Evolutionary conservation across 768 basidiomycete species (phyloP), one percentile per base, ranked within the genome.

Genomic region (Boletus tomentosulus): DNA sequence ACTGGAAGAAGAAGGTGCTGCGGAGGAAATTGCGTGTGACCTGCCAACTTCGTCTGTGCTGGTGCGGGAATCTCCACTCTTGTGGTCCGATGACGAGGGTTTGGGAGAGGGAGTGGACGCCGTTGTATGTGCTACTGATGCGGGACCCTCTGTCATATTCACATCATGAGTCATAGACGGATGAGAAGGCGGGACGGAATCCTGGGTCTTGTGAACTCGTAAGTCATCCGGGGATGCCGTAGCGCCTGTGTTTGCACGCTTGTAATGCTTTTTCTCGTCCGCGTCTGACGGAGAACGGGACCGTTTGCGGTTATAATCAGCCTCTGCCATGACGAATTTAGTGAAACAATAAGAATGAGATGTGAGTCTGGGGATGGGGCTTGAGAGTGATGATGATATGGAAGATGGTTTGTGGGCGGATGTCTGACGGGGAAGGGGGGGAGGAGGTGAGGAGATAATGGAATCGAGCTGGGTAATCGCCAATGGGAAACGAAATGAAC

Each of bases 261-360:
- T 92, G 71, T 86, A 77, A 61, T 82, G 80, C 75, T 91, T 89
- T 66, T 84, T 84, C 66, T 85, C 78, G 66, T 90, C 89, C 69
- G 76, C 80, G 75, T 89, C 87, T 66, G 87, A 89, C 55, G 88
- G 85, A 50, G 89, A 92, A 68, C 89, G 89, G 62, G 89, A 92
- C 66, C 89, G 82, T 74, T 92, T 92, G 74, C 89, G 86, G 71
- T 78, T 88, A 62, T 80, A 78, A 77, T 90, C 88, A 78, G 82
- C 80, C 79, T 89, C 88, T 89, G 86, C 84, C 87, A 89, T 89
- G 72, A 78, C 82, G 79, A 78, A 80, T 79, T 81, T 67, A 84
- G 78, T 58, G 57, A 71, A 74, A 68, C 63, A 71, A 72, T 67
- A 69, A 62, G 58, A 61, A 65, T 58, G 66, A 58, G 52, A 62